Conservation (phyloP, 768 basidiomycete genomes). For the Steccherinum ochraceum region DNA sequence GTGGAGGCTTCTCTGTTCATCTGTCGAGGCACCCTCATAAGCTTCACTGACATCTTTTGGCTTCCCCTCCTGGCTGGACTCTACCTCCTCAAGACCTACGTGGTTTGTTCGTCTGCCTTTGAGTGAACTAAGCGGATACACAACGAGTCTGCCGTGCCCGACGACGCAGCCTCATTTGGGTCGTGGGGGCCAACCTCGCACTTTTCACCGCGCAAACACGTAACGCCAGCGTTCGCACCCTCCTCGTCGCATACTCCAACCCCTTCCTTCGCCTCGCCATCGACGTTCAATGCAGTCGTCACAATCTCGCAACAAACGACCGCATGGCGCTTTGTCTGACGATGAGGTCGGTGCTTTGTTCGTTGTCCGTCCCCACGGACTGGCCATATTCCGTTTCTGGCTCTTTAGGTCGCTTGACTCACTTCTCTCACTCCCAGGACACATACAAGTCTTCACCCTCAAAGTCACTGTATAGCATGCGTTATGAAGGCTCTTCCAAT, state of each 20-base stretch:
- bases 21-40: background rate
- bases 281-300: slow-evolving; percentile 27
- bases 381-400: slow-evolving; percentile 45
- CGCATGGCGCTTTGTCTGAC: slow-evolving; percentile 11
- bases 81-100: background rate
- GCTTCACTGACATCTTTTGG: background rate
- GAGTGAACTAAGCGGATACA: background rate
- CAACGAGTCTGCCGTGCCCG: background rate
- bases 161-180: background rate
- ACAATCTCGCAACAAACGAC: slow-evolving; percentile 40
- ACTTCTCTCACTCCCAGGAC: slow-evolving; percentile 33
- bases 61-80: background rate
- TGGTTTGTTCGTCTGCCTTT: background rate
- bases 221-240: slow-evolving; percentile 21
- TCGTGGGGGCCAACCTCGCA: slow-evolving; percentile 17
- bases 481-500: slow-evolving; percentile 43
- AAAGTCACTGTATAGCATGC: slow-evolving; percentile 33
- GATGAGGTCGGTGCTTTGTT: slow-evolving; percentile 16
- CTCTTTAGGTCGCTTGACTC: slow-evolving; percentile 29
- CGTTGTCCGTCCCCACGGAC: slow-evolving; percentile 34
- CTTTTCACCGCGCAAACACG: slow-evolving; percentile 20
- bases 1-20: background rate
- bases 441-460: slow-evolving; percentile 36
- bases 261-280: slow-evolving; percentile 9
- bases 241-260: slow-evolving; percentile 10